These are phyloP conservation scores for Penicillium sp. DNA, from an alignment of 2,329 filamentous ascomycete species.

Conservation along the genomic window DNA sequence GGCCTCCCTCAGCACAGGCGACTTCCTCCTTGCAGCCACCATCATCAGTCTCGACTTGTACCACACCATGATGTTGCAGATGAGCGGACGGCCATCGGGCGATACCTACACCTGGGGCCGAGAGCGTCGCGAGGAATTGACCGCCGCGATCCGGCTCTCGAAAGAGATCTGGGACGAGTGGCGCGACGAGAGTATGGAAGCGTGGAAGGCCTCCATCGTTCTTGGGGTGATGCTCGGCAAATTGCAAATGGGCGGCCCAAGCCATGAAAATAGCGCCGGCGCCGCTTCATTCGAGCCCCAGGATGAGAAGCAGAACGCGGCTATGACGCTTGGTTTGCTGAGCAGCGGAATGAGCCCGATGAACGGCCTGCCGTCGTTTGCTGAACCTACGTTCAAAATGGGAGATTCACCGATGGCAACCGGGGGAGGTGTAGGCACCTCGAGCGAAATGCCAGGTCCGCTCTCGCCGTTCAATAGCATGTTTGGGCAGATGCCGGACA, in stretches of 20 bases:
- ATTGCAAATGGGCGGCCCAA: constrained; percentile 48
- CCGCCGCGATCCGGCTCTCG: constrained; percentile 67
- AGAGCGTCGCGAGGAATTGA: constrained; percentile 65
- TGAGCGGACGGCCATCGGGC: constrained; percentile 32
- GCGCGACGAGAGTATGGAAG: constrained; percentile 76
- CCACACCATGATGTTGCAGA: constrained; percentile 46
- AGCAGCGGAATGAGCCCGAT: constrained; percentile 59
- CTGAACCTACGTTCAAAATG: constrained; percentile 31
- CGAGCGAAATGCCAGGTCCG: constrained; percentile 41
- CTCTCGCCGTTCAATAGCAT: constrained; percentile 51
- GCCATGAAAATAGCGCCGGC: constrained; percentile 25
- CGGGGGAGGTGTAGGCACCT: constrained; percentile 23
- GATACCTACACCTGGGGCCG: constrained; percentile 48
- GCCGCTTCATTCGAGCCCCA: constrained; percentile 39
- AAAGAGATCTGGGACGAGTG: constrained; percentile 76
- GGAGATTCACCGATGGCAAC: constrained; percentile 28
- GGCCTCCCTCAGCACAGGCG: constrained; percentile 72
- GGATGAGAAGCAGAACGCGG: constrained; percentile 61
- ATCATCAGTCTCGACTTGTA: constrained; percentile 79
- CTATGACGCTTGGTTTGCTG: constrained; percentile 67
- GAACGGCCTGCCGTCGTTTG: constrained; percentile 32
- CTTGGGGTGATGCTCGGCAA: constrained; percentile 83
- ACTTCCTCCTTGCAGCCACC: constrained; percentile 83
- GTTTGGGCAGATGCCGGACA: constrained; percentile 55
- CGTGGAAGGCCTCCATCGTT: constrained; percentile 77